Conservation (phyloP, 208 protist species). For the Phytomonas serpens region DNA sequence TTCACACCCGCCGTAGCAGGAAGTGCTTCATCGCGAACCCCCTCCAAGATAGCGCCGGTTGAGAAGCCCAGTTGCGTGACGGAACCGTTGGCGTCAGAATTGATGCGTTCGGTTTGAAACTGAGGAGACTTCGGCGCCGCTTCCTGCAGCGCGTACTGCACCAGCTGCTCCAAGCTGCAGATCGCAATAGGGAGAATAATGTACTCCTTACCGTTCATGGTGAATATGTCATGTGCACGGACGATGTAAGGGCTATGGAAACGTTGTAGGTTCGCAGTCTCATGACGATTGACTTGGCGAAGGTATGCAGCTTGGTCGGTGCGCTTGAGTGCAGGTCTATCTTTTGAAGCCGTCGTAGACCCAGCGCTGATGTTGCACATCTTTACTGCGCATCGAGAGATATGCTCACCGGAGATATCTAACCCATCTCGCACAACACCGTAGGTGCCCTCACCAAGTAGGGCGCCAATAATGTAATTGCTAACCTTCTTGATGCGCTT, state of each 20-base stretch:
- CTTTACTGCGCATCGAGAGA: slow-evolving; percentile 46
- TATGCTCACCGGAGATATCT: slow-evolving; percentile 43
- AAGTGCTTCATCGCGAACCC: too few relatives aligned
- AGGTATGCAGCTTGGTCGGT: slow-evolving; percentile 15
- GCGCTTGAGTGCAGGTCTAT: slow-evolving; percentile 10
- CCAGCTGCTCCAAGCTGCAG: slow-evolving; percentile 67
- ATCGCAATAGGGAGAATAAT: slow-evolving; percentile 74
- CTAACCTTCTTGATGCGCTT: slow-evolving; percentile 82
- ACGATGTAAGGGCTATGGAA: slow-evolving; percentile 75
- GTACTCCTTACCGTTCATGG: slow-evolving; percentile 68
- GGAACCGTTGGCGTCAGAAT: too few relatives aligned
- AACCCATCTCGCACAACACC: slow-evolving; percentile 75
- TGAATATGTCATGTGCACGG: slow-evolving; percentile 67
- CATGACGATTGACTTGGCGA: slow-evolving; percentile 12
- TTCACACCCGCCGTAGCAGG: too few relatives aligned
- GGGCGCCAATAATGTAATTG: slow-evolving; percentile 69
- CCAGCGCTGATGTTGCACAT: slow-evolving; percentile 13
- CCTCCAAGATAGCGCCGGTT: too few relatives aligned
- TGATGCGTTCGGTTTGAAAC: neutral
- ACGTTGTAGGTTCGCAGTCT: slow-evolving; percentile 70
- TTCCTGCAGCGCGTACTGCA: slow-evolving; percentile 24
- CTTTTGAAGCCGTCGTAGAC: neutral
- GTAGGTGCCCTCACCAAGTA: slow-evolving; percentile 71
- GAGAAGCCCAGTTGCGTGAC: too few relatives aligned
- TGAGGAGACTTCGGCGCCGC: slow-evolving; percentile 8